Conservation (phyloP, 2,329 filamentous ascomycete species). For the Ascocoryne sarcoides region DNA sequence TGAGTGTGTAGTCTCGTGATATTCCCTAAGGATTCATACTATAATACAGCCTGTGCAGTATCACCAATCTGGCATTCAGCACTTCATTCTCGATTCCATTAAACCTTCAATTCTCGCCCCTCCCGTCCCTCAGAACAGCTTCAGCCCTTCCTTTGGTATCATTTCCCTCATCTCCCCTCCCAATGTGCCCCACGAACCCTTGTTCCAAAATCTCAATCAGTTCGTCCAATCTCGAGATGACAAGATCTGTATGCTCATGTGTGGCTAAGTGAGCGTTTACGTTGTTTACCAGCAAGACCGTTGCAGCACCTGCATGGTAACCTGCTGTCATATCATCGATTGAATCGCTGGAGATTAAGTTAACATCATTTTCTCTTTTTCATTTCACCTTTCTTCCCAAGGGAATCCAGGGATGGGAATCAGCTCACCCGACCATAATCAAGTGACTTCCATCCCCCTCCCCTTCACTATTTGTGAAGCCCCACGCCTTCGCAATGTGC, state of each 20-base stretch:
- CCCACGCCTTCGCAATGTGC: slow-evolving; percentile 75
- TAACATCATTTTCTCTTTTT: neutral
- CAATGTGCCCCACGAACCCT: slow-evolving; percentile 54
- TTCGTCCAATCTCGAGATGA: slow-evolving; percentile 65
- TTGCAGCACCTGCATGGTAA: slow-evolving; percentile 72
- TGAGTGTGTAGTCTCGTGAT: neutral
- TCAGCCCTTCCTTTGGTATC: slow-evolving; percentile 16
- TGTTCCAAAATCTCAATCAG: slow-evolving; percentile 65
- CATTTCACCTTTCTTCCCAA: neutral
- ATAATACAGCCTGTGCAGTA: too few relatives aligned
- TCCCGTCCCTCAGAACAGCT: slow-evolving; percentile 14
- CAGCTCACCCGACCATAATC: slow-evolving; percentile 37
- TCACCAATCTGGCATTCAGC: too few relatives aligned
- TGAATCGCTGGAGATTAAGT: slow-evolving; percentile 56
- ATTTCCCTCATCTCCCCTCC: slow-evolving; percentile 13
- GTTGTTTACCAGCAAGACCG: slow-evolving; percentile 80
- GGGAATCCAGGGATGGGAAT: too few relatives aligned
- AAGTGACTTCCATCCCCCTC: slow-evolving; percentile 7
- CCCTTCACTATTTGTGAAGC: slow-evolving; percentile 39
- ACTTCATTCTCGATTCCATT: too few relatives aligned
- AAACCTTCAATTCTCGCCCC: too few relatives aligned
- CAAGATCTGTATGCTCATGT: slow-evolving; percentile 70
- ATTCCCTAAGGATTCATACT: too few relatives aligned
- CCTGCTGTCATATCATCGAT: slow-evolving; percentile 93
- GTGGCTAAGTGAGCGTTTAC: slow-evolving; percentile 61